These are phyloP conservation scores for Trametes pubescens DNA, from an alignment of 1,284 basidiomycete genomes.

Conservation along the genomic window DNA sequence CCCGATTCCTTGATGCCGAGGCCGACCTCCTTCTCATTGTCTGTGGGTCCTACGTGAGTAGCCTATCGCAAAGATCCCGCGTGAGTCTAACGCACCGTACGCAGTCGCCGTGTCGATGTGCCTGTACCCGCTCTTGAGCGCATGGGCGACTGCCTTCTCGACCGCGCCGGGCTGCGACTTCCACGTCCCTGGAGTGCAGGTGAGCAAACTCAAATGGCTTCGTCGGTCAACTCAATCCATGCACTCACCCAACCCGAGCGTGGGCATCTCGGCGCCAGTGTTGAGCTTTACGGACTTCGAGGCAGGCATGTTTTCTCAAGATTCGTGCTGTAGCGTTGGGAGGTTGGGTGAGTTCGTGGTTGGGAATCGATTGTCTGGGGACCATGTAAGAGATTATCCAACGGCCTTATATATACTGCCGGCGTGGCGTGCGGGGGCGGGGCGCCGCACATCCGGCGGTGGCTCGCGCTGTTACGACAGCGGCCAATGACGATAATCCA, in stretches of 20 bases:
- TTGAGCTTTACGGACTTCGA: conserved; percentile 64
- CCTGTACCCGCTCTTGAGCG: conserved; percentile 77
- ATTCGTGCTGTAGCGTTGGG: neutral
- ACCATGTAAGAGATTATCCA: neutral
- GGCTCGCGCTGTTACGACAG: neutral
- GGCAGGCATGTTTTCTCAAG: conserved; percentile 35
- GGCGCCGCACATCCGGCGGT: neutral
- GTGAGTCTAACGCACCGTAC: conserved; percentile 41
- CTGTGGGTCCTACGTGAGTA: conserved; percentile 26
- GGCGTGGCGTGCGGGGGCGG: neutral
- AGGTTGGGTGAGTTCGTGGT: neutral
- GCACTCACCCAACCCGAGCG: conserved; percentile 72
- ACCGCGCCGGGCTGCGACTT: conserved; percentile 72
- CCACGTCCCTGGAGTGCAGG: conserved; percentile 70
- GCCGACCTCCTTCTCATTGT: conserved; percentile 79
- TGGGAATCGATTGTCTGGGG: neutral
- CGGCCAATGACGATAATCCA: neutral
- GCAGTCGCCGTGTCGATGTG: conserved; percentile 74
- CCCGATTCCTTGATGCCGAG: conserved; percentile 79
- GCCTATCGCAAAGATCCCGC: too few relatives aligned
- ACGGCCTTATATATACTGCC: neutral
- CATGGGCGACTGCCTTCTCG: conserved; percentile 74
- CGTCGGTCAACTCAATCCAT: conserved; percentile 2
- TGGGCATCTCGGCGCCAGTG: conserved; percentile 78
- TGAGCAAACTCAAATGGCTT: conserved; percentile 3